Evolutionary conservation across 2,329 filamentous ascomycete genomes (phyloP).

Genomic region (Pseudophaeomoniella oleicola): DNA sequence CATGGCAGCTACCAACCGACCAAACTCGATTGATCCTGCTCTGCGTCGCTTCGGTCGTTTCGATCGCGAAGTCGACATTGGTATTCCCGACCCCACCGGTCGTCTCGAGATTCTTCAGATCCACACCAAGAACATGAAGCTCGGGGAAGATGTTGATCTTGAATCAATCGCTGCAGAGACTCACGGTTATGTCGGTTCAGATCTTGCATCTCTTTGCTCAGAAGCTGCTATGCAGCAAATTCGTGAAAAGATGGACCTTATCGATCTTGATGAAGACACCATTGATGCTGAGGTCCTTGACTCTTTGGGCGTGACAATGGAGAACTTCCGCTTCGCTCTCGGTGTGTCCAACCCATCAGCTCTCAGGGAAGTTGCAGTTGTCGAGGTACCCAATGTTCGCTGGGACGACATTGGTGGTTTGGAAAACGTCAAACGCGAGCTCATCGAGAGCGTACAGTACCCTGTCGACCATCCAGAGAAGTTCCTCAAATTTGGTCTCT

Average conservation of each 20-base stretch:
- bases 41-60: constrained; percentile 97
- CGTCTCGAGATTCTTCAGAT: constrained; percentile 98
- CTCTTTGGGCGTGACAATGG: constrained; percentile 96
- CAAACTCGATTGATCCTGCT: constrained; percentile 96
- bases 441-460: constrained; percentile 97
- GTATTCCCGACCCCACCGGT: constrained; percentile 92
- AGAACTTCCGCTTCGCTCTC: constrained; percentile 98
- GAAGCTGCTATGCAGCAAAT: constrained; percentile 99
- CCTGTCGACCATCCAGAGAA: constrained; percentile 98
- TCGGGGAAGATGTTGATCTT: constrained; percentile 88
- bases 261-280: constrained; percentile 96
- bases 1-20: constrained; percentile 97
- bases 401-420: constrained; percentile 99
- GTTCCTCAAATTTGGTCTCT: constrained; percentile 99
- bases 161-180: constrained; percentile 95
- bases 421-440: constrained; percentile 96
- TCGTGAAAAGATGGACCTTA: constrained; percentile 99
- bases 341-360: constrained; percentile 97
- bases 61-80: constrained; percentile 97
- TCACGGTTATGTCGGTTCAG: constrained; percentile 96
- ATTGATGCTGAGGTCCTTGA: constrained; percentile 98
- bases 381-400: constrained; percentile 97
- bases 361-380: constrained; percentile 94
- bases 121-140: constrained; percentile 99
- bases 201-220: constrained; percentile 94